A percentile compares a stretch with the other conserved stretches of the same genome.
Evolutionary conservation across 805 yeast species (phyloP).

Genomic region (Kodamaea hsintzibuensis): DNA sequence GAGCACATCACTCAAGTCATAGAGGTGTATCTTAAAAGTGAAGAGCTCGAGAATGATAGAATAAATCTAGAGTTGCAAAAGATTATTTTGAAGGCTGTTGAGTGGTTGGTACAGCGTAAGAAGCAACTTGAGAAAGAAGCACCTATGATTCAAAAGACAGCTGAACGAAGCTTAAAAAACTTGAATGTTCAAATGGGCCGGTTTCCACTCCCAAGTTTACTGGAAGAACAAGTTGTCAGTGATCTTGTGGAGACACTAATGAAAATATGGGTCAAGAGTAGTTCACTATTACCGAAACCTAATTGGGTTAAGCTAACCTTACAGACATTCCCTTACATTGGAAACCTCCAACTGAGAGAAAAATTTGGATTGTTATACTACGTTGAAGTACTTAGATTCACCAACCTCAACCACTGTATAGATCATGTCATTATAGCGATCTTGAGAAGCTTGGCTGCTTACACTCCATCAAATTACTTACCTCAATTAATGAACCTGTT

Average conservation of each 20-base stretch:
- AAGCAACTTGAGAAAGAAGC: background rate
- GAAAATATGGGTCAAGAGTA: conserved; percentile 30
- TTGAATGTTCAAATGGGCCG: conserved; percentile 37
- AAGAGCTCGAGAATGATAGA: conserved; percentile 5
- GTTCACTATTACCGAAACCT: conserved; percentile 16
- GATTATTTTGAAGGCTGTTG: conserved; percentile 2
- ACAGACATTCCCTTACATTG: conserved; percentile 41
- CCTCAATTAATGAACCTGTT: conserved; percentile 22
- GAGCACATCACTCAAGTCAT: conserved; percentile 8
- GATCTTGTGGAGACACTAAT: conserved; percentile 27
- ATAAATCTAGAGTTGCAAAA: conserved; percentile 6
- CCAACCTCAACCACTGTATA: conserved; percentile 19
- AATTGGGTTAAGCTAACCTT: conserved; percentile 40
- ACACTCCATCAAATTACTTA: conserved; percentile 27
- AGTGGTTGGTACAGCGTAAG: background rate
- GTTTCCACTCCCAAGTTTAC: conserved; percentile 27
- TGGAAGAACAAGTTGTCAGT: conserved; percentile 22
- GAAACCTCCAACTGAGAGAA: conserved; percentile 38
- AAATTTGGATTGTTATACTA: conserved; percentile 32
- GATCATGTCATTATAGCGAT: conserved; percentile 25
- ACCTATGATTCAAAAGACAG: background rate
- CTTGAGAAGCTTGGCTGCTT: conserved; percentile 26
- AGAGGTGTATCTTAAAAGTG: conserved; percentile 6
- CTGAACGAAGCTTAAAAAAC: conserved; percentile 10
- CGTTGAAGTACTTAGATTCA: conserved; percentile 23